Base-by-base conservation (phyloP, 2,329 filamentous ascomycete species). In the Lachnellula occidentalis region DNA sequence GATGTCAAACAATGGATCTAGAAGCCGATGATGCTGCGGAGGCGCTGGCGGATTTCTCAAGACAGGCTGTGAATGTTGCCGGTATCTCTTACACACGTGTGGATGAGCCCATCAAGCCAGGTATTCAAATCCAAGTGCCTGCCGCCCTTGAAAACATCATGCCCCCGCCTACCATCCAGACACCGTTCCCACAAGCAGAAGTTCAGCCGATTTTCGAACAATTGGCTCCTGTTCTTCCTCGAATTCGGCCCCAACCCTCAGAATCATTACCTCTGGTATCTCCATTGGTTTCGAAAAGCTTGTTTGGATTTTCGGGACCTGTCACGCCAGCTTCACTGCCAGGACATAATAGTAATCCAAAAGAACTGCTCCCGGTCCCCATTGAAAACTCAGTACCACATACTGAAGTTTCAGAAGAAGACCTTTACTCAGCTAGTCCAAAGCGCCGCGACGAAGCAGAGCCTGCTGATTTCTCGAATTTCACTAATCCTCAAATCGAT, bases 1-100 rank as follows among this genome's bases (percentile, higher is more conserved):
- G 66, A 37, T 70, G 68, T 34, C 73, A 75, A 61, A 74, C 73
- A 27, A 66, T 69, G 58, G 72, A 69, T 34, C 31, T 72, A 6
- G 70, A 71, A 47, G 48, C 47, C 31, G 55, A 53, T 19, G 52
- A 58, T 58, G 54, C 59, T 14, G 54, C 62, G 34, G 58, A 64
- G 51, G 34, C 56, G 19, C 51, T 64, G 7, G 54, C 60, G 9
- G 54, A 54, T 24, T 61, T 63, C 24, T 55, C 63, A 15, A 53
- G 58, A 47, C 61, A 64, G 54, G 43, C 53, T 19, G 58, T 50
- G 21, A 64, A 64, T 52, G 53, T 59, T 50, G 54, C 51, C 7
- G 34, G 54, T 14, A 55, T 42, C 22, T 45, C 58, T 37, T 61
- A 62, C 50, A 9, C 51, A 11, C 37, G 34, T 11, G 1, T 9